Evolutionary conservation across 2,329 filamentous ascomycete genomes (phyloP).

Genomic region (Sphaerostilbella broomeana): DNA sequence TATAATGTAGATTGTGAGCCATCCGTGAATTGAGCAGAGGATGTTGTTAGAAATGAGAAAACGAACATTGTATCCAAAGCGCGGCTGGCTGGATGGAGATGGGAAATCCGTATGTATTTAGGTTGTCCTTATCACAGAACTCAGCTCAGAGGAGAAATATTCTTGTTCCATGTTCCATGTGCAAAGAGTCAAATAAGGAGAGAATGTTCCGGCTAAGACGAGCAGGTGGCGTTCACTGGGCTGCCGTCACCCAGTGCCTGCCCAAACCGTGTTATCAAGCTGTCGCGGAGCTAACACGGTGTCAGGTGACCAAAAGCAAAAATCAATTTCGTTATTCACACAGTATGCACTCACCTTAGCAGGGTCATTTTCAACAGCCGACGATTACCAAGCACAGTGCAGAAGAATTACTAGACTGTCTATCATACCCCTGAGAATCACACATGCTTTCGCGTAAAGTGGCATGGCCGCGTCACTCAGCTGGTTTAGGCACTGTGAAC

Average conservation of each 20-base stretch:
- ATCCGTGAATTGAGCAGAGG: too few relatives aligned
- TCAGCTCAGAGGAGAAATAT: too few relatives aligned
- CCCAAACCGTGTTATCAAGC: constrained; percentile 11
- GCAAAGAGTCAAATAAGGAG: too few relatives aligned
- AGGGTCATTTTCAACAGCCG: fast-evolving
- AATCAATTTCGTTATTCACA: constrained; percentile 12
- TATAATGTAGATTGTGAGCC: too few relatives aligned
- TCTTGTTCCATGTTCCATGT: too few relatives aligned
- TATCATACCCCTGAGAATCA: constrained; percentile 11
- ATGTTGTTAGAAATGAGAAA: too few relatives aligned
- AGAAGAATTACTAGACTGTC: constrained; percentile 3
- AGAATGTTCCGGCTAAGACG: too few relatives aligned
- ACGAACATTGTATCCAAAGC: too few relatives aligned
- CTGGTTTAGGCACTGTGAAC: constrained; percentile 26
- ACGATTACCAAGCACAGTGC: constrained; percentile 8
- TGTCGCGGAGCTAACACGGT: constrained; percentile 27
- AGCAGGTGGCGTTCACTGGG: constrained; percentile 7
- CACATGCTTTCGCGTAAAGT: constrained; percentile 31
- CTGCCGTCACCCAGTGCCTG: constrained; percentile 19
- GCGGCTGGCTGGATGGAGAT: too few relatives aligned
- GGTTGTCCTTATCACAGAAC: too few relatives aligned
- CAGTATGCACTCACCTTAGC: constrained; percentile 14
- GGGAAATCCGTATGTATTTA: too few relatives aligned
- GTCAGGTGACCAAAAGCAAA: constrained; percentile 24
- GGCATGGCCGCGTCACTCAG: constrained; percentile 20